phyloP scores from a whole-genome alignment of 352 stramenopile species.

The Pythium apleroticum region DNA sequence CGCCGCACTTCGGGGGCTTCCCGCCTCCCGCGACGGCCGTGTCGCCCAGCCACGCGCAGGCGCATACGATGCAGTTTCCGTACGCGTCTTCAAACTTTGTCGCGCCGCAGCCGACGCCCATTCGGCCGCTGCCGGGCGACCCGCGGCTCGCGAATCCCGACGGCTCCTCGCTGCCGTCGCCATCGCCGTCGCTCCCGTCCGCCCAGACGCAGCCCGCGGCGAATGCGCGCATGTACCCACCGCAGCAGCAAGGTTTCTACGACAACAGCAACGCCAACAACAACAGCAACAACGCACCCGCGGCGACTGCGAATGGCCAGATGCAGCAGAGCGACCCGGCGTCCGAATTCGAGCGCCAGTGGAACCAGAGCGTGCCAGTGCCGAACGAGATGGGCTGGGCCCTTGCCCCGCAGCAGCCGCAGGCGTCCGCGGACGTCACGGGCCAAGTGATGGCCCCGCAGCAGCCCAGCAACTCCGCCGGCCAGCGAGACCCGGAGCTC shows the following conservation, averaged over 20 bases:
- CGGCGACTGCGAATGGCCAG: background rate
- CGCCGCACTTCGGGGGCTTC: background rate
- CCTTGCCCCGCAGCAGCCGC: slow-evolving; percentile 4
- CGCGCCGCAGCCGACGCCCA: slow-evolving; percentile 65
- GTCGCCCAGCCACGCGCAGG: slow-evolving; percentile 4
- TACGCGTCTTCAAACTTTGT: slow-evolving; percentile 68
- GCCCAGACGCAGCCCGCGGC: background rate
- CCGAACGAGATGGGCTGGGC: slow-evolving; percentile 15
- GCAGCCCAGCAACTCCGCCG: background rate
- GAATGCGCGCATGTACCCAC: background rate
- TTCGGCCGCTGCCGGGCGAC: slow-evolving; percentile 68
- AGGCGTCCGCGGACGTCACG: background rate
- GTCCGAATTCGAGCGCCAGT: slow-evolving; percentile 38
- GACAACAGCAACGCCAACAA: slow-evolving; percentile 11
- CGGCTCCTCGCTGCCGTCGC: background rate
- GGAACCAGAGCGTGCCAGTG: slow-evolving; percentile 32
- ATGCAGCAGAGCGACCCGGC: slow-evolving; percentile 39
- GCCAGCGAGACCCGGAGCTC: slow-evolving; percentile 40
- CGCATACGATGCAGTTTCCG: slow-evolving; percentile 43
- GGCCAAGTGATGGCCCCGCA: background rate
- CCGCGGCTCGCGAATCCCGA: slow-evolving; percentile 35
- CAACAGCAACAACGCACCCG: background rate
- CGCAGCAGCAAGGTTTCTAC: slow-evolving; percentile 9
- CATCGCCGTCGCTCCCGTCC: background rate
- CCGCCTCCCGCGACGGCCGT: background rate